Percentiles rank a stretch among this genome's conserved stretches.
Evolutionary conservation across 2,329 filamentous ascomycete genomes (phyloP).

Genomic region (Botrytis cinerea): DNA sequence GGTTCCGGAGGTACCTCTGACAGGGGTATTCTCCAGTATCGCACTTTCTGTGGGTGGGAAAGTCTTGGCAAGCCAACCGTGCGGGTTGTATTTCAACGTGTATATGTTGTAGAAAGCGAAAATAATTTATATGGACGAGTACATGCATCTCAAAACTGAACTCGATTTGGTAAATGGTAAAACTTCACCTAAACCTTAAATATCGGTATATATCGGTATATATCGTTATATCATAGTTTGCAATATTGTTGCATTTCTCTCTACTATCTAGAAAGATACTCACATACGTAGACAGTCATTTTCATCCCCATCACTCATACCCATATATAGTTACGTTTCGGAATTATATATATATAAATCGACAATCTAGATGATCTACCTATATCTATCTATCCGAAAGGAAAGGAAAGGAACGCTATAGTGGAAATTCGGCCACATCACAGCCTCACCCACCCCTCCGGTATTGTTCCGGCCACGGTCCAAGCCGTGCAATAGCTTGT

Average conservation of each 20-base stretch:
- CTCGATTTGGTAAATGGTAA: background rate
- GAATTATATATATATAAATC: background rate
- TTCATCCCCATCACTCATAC: background rate
- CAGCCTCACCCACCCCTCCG: conserved; percentile 10
- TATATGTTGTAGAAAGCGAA: background rate
- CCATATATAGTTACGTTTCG: background rate
- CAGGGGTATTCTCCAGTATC: conserved; percentile 22
- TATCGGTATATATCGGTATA: background rate
- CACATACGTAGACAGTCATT: background rate
- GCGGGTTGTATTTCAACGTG: conserved; percentile 1
- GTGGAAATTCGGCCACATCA: conserved; percentile 4
- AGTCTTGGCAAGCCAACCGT: conserved; percentile 11
- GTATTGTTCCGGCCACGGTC: conserved; percentile 1
- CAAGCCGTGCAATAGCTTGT: conserved; percentile 6
- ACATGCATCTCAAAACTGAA: background rate
- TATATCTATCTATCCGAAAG: background rate
- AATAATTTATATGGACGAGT: background rate
- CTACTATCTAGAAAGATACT: too few species aligned
- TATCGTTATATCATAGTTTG: background rate
- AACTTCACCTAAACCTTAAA: background rate
- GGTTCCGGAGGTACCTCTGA: conserved; percentile 15
- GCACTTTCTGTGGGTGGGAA: background rate
- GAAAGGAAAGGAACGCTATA: conserved; percentile 3
- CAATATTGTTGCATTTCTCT: background rate
- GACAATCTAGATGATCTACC: background rate